phyloP scores from a whole-genome alignment of 352 stramenopile genomes.

The Phytopythium delawarense region DNA sequence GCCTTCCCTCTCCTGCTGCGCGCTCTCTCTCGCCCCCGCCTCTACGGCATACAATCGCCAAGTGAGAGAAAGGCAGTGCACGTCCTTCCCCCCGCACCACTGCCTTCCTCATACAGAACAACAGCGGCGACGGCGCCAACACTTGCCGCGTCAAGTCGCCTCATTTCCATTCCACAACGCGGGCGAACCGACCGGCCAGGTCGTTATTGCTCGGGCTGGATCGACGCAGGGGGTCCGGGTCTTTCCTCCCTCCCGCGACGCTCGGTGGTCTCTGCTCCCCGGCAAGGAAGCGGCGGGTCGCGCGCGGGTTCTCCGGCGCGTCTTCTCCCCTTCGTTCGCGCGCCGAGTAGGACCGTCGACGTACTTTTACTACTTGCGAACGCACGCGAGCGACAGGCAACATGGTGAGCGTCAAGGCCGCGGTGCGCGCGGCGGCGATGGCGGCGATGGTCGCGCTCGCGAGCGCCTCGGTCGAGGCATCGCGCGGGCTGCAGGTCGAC shows the following conservation, averaged over 20 bases:
- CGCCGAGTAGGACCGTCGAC: neutral
- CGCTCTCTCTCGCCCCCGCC: neutral
- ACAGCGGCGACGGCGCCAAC: neutral
- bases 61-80: neutral
- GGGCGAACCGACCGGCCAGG: neutral
- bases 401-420: constrained; percentile 2
- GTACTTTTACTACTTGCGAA: neutral
- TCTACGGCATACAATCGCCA: constrained; percentile 1
- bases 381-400: neutral
- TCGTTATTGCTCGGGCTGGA: neutral
- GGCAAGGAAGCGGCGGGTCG: neutral
- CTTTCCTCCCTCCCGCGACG: neutral
- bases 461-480: neutral
- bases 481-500: neutral
- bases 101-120: neutral
- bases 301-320: neutral
- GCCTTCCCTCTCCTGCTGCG: neutral
- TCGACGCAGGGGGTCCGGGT: neutral
- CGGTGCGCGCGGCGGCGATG: neutral
- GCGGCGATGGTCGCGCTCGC: neutral
- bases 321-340: neutral
- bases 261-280: neutral
- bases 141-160: neutral
- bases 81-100: neutral
- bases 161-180: constrained; percentile 4